These are phyloP conservation scores for Urochloa ruziziensis DNA, from an alignment of 176 grass and related monocot species.

Conservation along the genomic window DNA sequence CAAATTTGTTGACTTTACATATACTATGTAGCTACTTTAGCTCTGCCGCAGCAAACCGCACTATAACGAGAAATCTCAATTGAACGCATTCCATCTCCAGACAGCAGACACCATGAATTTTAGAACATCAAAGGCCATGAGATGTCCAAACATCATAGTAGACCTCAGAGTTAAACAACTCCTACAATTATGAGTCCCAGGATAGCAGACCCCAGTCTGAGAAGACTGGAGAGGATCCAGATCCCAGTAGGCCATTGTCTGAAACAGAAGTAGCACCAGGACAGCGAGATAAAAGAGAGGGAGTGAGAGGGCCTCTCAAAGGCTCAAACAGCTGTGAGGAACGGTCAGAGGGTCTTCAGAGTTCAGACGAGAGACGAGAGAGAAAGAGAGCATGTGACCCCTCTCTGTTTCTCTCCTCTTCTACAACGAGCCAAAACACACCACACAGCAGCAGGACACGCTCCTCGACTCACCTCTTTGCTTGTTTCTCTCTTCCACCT, in stretches of 20 bases:
- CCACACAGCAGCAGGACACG: neutral
- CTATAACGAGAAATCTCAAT: neutral
- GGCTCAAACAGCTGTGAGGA: neutral
- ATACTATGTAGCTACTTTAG: neutral
- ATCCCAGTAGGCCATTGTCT: neutral
- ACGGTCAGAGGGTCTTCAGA: neutral
- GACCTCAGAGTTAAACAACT: neutral
- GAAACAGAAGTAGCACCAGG: constrained; percentile 21
- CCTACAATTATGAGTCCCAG: neutral
- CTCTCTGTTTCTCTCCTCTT: neutral
- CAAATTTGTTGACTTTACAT: neutral
- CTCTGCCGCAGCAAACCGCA: too few relatives aligned
- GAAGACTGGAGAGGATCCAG: neutral
- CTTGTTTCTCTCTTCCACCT: neutral
- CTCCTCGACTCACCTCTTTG: constrained; percentile 5
- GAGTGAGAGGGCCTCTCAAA: neutral
- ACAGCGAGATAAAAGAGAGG: constrained; percentile 26
- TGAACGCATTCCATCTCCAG: neutral
- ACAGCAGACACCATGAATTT: neutral
- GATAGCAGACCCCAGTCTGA: neutral
- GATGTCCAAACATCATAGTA: neutral
- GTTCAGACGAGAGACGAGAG: neutral
- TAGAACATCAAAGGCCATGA: neutral
- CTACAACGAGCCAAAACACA: constrained; percentile 21
- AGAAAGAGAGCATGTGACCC: constrained; percentile 37